phyloP scores from a whole-genome alignment of 176 grass and related monocot genomes.

The Sorghum bicolor region DNA sequence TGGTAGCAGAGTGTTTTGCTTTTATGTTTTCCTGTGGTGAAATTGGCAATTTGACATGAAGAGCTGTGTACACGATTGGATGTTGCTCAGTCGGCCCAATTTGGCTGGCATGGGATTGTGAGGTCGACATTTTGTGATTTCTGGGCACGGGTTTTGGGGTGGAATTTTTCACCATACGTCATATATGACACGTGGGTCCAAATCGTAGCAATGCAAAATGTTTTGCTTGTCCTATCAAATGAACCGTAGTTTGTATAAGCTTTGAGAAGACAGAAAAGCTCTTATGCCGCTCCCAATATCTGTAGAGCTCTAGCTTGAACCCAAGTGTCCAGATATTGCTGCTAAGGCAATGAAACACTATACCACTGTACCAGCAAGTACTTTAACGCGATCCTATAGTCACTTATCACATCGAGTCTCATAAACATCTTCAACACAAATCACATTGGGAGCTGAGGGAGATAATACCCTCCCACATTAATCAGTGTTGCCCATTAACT shows the following conservation, averaged over 20 bases:
- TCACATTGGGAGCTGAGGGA: not conserved
- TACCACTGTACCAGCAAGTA: not conserved
- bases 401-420: not conserved
- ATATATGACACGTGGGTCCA: not conserved
- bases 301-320: not conserved
- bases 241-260: not conserved
- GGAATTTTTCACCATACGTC: not conserved
- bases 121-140: not conserved
- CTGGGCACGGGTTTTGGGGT: not conserved
- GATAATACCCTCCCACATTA: not conserved
- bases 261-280: not conserved
- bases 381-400: not conserved
- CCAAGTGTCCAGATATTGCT: not conserved
- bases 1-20: not conserved
- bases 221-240: conserved; percentile 2
- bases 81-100: not conserved
- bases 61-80: not conserved
- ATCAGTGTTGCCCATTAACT: not conserved
- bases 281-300: not conserved
- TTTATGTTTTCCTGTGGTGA: not conserved
- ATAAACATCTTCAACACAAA: not conserved
- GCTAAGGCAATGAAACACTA: not conserved
- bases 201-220: not conserved
- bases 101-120: not conserved
- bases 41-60: not conserved